Conservation (phyloP, 163 green algal species). For the Coccomyxa subellipsoidea region DNA sequence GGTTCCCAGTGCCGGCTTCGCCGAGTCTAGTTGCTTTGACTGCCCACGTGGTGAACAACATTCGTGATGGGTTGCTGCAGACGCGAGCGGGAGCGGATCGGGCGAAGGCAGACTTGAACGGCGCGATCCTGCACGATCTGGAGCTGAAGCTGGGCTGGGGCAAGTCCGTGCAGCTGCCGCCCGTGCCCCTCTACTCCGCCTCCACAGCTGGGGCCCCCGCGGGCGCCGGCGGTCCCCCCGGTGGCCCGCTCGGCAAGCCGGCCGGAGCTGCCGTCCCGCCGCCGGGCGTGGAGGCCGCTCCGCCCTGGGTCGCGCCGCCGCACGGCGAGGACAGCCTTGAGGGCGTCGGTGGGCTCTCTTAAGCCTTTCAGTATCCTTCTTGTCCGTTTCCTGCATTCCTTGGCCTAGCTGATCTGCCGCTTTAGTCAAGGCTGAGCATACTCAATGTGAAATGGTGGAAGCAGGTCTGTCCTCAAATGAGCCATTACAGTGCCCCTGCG, state of each 20-base stretch:
- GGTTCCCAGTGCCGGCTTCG: no score
- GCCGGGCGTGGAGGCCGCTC: conserved; percentile 10
- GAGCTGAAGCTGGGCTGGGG: conserved; percentile 82
- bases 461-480: no score
- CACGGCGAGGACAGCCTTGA: neutral
- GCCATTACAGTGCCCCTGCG: no score
- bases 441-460: no score
- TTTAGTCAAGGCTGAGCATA: no score
- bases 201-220: neutral
- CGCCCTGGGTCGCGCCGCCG: conserved; percentile 12
- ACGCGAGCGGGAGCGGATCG: conserved; percentile 62
- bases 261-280: conserved; percentile 14
- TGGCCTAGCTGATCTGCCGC: no score
- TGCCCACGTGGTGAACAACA: neutral
- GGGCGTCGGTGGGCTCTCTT: neutral
- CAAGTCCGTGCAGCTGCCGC: conserved; percentile 75
- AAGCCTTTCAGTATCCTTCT: no score
- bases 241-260: neutral
- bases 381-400: no score
- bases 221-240: no score
- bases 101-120: conserved; percentile 78
- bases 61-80: conserved; percentile 34
- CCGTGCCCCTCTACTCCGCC: conserved; percentile 62
- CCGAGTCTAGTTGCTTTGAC: no score
- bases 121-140: conserved; percentile 67